Conservation (phyloP, 2,329 filamentous ascomycete genomes). For the Chaetomium strumarium region DNA sequence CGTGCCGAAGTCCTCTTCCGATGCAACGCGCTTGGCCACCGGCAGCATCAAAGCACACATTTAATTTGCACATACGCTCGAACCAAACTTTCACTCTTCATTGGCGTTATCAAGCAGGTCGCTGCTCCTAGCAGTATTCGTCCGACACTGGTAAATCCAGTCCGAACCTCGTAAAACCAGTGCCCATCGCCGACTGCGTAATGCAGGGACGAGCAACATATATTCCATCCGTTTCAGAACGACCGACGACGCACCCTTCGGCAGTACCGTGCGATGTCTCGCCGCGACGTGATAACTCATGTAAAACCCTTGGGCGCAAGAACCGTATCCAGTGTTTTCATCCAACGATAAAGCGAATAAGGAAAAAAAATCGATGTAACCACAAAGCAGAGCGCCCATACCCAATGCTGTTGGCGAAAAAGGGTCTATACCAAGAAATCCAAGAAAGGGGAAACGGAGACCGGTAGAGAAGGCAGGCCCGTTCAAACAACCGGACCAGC, state of each 20-base stretch:
- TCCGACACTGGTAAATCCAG: neutral
- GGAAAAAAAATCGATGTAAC: neutral
- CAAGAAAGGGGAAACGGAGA: neutral
- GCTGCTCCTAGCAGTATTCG: neutral
- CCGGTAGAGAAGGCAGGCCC: neutral
- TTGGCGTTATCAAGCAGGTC: neutral
- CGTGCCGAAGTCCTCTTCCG: too few relatives aligned
- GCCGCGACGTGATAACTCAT: neutral
- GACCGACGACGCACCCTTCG: too few relatives aligned
- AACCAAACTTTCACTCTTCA: neutral
- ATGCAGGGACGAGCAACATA: too few relatives aligned
- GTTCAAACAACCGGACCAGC: slow-evolving; percentile 34
- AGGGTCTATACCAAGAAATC: slow-evolving; percentile 4
- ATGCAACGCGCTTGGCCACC: too few relatives aligned
- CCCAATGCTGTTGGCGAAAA: slow-evolving; percentile 9
- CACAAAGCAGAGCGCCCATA: slow-evolving; percentile 3
- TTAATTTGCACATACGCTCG: neutral
- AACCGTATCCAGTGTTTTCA: slow-evolving; percentile 1
- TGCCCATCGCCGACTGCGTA: neutral
- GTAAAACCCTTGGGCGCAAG: neutral
- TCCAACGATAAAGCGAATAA: neutral
- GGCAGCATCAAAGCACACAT: neutral
- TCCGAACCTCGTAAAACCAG: neutral
- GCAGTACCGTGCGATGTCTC: too few relatives aligned
- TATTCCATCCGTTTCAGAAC: neutral